Percentiles rank a stretch among this genome's conserved stretches.
phyloP scores from a whole-genome alignment of 768 basidiomycete genomes.

The Lactarius psammicola region DNA sequence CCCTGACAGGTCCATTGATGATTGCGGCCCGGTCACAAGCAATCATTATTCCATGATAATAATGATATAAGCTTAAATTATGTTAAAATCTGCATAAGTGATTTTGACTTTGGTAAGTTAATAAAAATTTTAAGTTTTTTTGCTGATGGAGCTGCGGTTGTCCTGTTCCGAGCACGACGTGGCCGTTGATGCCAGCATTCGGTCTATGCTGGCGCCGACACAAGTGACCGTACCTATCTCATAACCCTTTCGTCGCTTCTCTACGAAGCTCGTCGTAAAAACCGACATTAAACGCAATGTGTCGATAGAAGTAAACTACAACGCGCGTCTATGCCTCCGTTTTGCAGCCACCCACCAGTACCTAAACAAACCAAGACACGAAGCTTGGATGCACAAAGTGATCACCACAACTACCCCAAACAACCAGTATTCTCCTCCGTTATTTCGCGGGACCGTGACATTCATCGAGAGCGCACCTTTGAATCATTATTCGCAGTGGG shows the following conservation, averaged over 20 bases:
- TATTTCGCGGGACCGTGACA: conserved; percentile 57
- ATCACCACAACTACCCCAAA: conserved; percentile 57
- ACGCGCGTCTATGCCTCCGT: conserved; percentile 31
- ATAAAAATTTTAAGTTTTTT: too few species aligned
- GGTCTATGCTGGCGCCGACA: background rate
- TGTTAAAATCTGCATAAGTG: too few species aligned
- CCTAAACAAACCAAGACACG: conserved; percentile 50
- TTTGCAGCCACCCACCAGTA: conserved; percentile 65
- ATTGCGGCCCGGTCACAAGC: too few species aligned
- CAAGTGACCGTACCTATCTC: background rate
- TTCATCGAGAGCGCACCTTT: conserved; percentile 72
- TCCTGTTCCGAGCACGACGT: background rate
- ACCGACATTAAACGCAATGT: background rate
- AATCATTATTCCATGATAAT: too few species aligned
- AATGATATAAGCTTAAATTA: too few species aligned
- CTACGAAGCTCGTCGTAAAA: background rate
- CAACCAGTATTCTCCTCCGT: conserved; percentile 43
- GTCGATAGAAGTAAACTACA: background rate
- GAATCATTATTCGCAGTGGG: conserved; percentile 1
- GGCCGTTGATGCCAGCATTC: background rate
- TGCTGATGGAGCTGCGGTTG: background rate
- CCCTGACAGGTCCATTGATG: too few species aligned
- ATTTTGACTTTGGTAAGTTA: too few species aligned
- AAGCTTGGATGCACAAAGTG: conserved; percentile 44
- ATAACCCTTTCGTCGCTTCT: background rate